Base-by-base conservation (phyloP, 768 basidiomycete species). In the Mrakia frigida region DNA sequence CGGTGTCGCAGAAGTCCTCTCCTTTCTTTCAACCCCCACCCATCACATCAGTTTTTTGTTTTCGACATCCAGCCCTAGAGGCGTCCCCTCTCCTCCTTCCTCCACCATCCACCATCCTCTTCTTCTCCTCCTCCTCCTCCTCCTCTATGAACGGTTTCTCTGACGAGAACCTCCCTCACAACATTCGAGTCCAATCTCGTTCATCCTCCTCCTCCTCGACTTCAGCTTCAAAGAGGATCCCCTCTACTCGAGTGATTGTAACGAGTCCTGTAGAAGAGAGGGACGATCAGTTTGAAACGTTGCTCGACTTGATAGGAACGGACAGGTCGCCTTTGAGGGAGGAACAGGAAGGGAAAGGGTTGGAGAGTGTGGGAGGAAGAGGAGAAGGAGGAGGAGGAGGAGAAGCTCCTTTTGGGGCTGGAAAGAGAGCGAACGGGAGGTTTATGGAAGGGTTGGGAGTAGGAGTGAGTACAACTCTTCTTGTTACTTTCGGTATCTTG, bases 191-290 rank as follows among this genome's bases (percentile, higher is more conserved):
- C 10, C 65, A 37, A n/a, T 39, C 37, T 39, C 65, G 65, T 18
- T 68, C 65, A 5, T 68, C 65, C 37, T 68, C 65, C 35, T 68
- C 65, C 37, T 68, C 65, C 25, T 35, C 65, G 39, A 39, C 39
- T 4, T 21, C 65, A 14, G 39, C 39, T n/a, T 39, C 33, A 18
- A n/a, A 37, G 10, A 31, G 63, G 7, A n/a, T 56, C 3, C 25
- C 56, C 5, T 25, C 28, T 11, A 39, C 65, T 0, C 39, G 35
- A 13, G 37, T 68, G 37, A 39, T 68, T 39, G 65, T 68, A 0
- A 39, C 65, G 18, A 41, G 39, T 25, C 65, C 65, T 23, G 65
- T 13, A 7, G 65, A 39, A 7, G 65, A 67, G 18, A 41, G 9
- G 39, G 65, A 68, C 31, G 65, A 35, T n/a, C 65, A 68, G 25